A percentile compares a stretch with the other conserved stretches of the same genome.
phyloP scores from a whole-genome alignment of 805 yeast species.

The Barnettozyma wickerhamii region DNA sequence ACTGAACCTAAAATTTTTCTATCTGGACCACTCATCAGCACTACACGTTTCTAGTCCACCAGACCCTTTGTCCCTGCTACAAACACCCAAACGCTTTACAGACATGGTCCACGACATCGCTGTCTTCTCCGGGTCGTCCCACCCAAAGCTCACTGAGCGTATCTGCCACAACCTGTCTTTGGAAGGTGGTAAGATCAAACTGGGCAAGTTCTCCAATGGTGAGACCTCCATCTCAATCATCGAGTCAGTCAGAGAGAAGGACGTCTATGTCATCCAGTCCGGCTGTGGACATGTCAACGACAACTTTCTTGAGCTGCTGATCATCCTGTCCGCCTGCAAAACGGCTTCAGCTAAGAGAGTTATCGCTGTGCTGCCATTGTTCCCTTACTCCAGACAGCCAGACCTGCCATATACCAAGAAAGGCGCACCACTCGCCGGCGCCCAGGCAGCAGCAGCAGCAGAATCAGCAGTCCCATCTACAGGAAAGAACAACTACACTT shows the following conservation, averaged over 20 bases:
- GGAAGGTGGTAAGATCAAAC: slow-evolving; percentile 59
- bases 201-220: slow-evolving; percentile 79
- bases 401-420: slow-evolving; percentile 80
- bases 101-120: slow-evolving; percentile 69
- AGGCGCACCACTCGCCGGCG: slow-evolving; percentile 54
- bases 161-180: slow-evolving; percentile 79
- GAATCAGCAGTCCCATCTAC: neutral
- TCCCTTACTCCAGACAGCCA: slow-evolving; percentile 95
- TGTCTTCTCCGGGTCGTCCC: slow-evolving; percentile 87
- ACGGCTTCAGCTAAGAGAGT: slow-evolving; percentile 97
- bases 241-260: slow-evolving; percentile 93
- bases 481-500: slow-evolving; percentile 33
- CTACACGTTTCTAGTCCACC: no score
- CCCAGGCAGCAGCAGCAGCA: neutral
- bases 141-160: slow-evolving; percentile 67
- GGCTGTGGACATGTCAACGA: slow-evolving; percentile 86
- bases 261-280: slow-evolving; percentile 90
- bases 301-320: slow-evolving; percentile 90
- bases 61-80: no score
- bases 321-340: slow-evolving; percentile 89
- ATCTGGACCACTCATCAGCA: no score
- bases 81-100: neutral
- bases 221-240: slow-evolving; percentile 84
- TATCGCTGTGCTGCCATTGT: slow-evolving; percentile 91
- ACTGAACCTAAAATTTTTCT: no score